Evolutionary conservation across 345 rosid species (phyloP).

Genomic region (Balakata baccata): DNA sequence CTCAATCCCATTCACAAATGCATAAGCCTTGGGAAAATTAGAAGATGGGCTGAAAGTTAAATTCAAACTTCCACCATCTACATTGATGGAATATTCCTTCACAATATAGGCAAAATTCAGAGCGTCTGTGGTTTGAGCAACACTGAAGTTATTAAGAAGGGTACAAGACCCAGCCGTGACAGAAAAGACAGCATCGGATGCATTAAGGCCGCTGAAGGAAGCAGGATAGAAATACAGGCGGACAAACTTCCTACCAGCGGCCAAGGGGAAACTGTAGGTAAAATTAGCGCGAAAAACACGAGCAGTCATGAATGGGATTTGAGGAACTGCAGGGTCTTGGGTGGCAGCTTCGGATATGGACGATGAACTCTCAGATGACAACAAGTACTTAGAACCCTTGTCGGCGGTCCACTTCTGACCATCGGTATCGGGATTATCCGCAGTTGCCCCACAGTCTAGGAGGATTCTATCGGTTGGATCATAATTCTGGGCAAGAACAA

Average conservation of each 20-base stretch:
- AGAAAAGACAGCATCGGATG: conserved; percentile 56
- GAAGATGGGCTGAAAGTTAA: conserved; percentile 65
- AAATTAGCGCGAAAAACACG: conserved; percentile 61
- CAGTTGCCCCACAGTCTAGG: conserved; percentile 61
- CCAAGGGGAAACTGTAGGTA: conserved; percentile 73
- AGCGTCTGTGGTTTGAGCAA: conserved; percentile 65
- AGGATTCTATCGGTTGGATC: conserved; percentile 59
- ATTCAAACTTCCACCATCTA: conserved; percentile 48
- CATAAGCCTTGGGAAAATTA: conserved; percentile 45
- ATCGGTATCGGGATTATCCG: conserved; percentile 48
- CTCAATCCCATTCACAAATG: conserved; percentile 95
- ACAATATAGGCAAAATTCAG: conserved; percentile 54
- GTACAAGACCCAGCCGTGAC: conserved; percentile 58
- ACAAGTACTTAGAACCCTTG: conserved; percentile 51
- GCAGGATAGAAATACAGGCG: conserved; percentile 82
- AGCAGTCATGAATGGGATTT: conserved; percentile 78
- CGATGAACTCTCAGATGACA: conserved; percentile 41
- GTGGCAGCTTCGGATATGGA: conserved; percentile 44
- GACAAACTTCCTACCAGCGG: conserved; percentile 66
- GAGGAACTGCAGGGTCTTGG: conserved; percentile 59
- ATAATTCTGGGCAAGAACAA: conserved; percentile 51
- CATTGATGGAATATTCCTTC: conserved; percentile 72
- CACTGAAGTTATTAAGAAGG: conserved; percentile 85
- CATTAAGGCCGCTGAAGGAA: conserved; percentile 50
- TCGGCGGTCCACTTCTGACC: conserved; percentile 70